Conservation (phyloP, 129 eudicot genomes). For the Pseudognaphalium luteoalbum region DNA sequence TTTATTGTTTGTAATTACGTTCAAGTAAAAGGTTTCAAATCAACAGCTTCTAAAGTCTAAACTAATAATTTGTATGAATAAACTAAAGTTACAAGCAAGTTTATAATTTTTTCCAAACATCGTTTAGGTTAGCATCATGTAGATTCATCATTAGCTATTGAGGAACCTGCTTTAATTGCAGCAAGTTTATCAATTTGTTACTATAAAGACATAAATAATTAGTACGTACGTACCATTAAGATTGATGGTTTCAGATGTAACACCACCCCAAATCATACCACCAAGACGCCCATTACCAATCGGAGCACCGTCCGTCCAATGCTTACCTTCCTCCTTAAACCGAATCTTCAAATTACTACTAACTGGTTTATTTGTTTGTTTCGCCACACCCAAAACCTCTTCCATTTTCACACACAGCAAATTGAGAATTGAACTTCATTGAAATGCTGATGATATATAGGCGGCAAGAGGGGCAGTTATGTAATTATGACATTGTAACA, state of each 20-base stretch:
- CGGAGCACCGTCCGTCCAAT: slow-evolving; percentile 85
- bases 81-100: too few species aligned
- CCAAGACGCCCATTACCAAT: slow-evolving; percentile 85
- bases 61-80: too few species aligned
- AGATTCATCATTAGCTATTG: too few species aligned
- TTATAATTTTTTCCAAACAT: too few species aligned
- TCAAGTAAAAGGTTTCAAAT: too few species aligned
- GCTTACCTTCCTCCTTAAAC: slow-evolving; percentile 44
- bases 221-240: slow-evolving; percentile 83
- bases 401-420: slow-evolving; percentile 12
- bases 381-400: not conserved
- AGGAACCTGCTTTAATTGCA: too few species aligned
- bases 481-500: not conserved
- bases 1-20: not conserved
- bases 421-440: not conserved
- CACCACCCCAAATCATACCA: slow-evolving; percentile 76
- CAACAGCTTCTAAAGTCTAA: too few species aligned
- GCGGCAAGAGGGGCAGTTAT: not conserved
- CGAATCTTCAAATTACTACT: slow-evolving; percentile 42
- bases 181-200: not conserved
- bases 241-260: slow-evolving; percentile 53
- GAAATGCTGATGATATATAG: not conserved
- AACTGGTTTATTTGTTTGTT: not conserved
- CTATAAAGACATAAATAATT: not conserved
- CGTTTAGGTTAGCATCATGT: too few species aligned